phyloP scores from a whole-genome alignment of 345 rosid genomes.

The Aquilaria sinensis region DNA sequence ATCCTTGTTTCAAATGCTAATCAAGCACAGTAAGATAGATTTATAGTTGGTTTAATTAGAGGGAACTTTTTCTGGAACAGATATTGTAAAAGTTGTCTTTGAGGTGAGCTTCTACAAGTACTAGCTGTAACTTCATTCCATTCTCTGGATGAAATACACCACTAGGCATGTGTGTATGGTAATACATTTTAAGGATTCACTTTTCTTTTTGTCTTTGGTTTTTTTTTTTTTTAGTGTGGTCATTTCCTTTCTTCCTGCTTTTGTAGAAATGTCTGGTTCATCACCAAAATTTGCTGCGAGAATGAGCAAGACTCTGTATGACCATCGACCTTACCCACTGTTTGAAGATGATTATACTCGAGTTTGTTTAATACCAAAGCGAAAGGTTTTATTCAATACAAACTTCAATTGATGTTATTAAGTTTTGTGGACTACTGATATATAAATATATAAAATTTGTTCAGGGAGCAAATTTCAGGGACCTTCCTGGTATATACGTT shows the following conservation, averaged over 20 bases:
- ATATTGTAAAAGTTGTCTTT: too few species aligned
- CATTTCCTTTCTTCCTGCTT: slow-evolving; percentile 9
- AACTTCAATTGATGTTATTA: slow-evolving; percentile 1
- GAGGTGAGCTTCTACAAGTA: too few species aligned
- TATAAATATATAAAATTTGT: slow-evolving; percentile 16
- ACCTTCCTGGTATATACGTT: slow-evolving; percentile 78
- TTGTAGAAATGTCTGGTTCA: slow-evolving; percentile 61
- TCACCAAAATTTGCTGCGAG: slow-evolving; percentile 18
- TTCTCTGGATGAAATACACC: too few species aligned
- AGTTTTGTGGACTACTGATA: slow-evolving; percentile 4
- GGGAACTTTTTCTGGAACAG: too few species aligned
- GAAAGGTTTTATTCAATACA: slow-evolving; percentile 43
- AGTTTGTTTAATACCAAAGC: slow-evolving; percentile 82
- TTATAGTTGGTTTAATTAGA: too few species aligned
- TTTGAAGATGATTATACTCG: slow-evolving; percentile 57
- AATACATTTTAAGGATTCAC: too few species aligned
- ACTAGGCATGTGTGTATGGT: too few species aligned
- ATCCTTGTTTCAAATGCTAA: too few species aligned
- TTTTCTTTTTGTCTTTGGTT: too few species aligned
- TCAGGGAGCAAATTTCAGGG: slow-evolving; percentile 93
- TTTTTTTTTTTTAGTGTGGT: too few species aligned
- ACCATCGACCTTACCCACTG: slow-evolving; percentile 56
- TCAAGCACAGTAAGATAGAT: too few species aligned
- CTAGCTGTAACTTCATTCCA: too few species aligned
- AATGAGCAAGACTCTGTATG: slow-evolving; percentile 38